Evolutionary conservation across 768 basidiomycete species (phyloP), one percentile per base, ranked within the genome.

Genomic region (Agaricus blazei): DNA sequence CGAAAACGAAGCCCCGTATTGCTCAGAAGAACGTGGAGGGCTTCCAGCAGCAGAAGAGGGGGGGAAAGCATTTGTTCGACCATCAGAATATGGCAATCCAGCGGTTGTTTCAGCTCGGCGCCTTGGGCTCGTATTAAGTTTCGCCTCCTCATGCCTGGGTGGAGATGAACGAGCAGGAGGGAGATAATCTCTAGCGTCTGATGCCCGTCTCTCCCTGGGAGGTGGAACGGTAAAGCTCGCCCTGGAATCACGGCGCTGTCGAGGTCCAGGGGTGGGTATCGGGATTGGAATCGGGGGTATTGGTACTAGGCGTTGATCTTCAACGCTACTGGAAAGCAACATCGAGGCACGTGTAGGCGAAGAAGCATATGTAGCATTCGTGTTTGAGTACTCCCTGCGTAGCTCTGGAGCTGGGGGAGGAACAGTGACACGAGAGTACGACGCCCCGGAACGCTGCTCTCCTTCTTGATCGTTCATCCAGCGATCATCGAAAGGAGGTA

Each of bases 351-450:
- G 48, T 29, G 54, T 48, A 9, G 48, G 54, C 5, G 54, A 56
- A 11, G 54, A 49, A 24, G 41, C 24, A 31, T 45, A 56, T 29
- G 54, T 56, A 3, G 54, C 54, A 26, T 50, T 44, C 12, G 48
- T 37, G n/a, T 29, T 50, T 11, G 54, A 50, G 42, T 45, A 56
- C 48, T 56, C 54, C 41, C 54, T 42, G 48, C 54, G 48, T 26
- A 56, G 28, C 9, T 56, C 54, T 19, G 54, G 48, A 9, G 47
- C 47, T 9, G 54, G 47, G 1, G 48, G 47, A 26, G 54, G 54
- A 28, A 50, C 27, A 24, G 52, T 14, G 3, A 47, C 42, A 12
- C 54, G 47, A 19, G 41, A 42, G 26, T 56, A 50, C 15, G 48
- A 50, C 8, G 44, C 6, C n/a, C 38, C 24, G 27, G 12, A 15